Evolutionary conservation across 2,329 filamentous ascomycete species (phyloP), one percentile per base, ranked within the genome.

Genomic region (Thelonectria discophora): DNA sequence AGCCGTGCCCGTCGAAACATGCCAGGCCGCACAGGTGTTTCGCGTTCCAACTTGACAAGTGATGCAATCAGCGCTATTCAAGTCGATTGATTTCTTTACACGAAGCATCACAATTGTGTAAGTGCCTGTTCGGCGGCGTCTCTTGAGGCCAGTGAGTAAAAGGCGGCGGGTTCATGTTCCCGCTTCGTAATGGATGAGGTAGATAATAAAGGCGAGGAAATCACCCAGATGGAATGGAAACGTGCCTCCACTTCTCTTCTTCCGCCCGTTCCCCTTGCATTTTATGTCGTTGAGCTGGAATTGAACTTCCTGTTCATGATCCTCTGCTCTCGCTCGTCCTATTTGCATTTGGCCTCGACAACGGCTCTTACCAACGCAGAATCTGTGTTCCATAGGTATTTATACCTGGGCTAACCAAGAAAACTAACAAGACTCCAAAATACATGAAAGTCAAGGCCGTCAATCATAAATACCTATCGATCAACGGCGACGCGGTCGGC

Each of bases 401-500:
- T n/a, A n/a, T n/a, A n/a, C n/a, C n/a, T n/a, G n/a, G n/a, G n/a
- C n/a, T n/a, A n/a, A n/a, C n/a, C n/a, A n/a, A n/a, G n/a, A n/a
- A n/a, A 27, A 30, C 61, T 62, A 58, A 62, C 46, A 17, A 15
- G 10, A 47, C 21, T 3, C 17, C 18, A 6, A 12, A 30, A 6
- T 30, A 12, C 24, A 65, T 60, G 1, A 27, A 43, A 0, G 40
- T 39, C 10, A 32, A 55, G 15, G 30, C 39, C 13, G 32, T 63
- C 20, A 40, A 65, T n/a, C 24, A 42, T 12, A 60, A 49, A 4
- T 65, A 60, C 24, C 56, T 66, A 37, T 49, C 50, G 7, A 17
- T n/a, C 11, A 21, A 46, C 6, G 17, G 15, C 11, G 15, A 32
- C 24, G 20, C 15, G 9, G 12, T 66, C 30, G 62, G 59, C 39